Evolutionary conservation across 768 basidiomycete genomes (phyloP).

Genomic region (Auriculariales sp.): DNA sequence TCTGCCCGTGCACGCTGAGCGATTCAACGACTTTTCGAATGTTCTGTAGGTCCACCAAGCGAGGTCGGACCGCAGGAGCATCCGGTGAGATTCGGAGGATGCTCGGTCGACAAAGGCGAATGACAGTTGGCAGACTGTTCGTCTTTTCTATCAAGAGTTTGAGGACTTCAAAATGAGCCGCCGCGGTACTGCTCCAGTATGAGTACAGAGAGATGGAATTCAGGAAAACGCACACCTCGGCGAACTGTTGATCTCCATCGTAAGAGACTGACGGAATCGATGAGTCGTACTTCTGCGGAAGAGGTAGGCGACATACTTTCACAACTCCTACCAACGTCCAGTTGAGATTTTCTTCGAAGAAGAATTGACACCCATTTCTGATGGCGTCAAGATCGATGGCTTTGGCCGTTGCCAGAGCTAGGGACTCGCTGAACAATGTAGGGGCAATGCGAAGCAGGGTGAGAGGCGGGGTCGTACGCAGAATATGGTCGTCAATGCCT

Average conservation of each 20-base stretch:
- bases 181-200: constrained; percentile 27
- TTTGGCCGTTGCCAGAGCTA: constrained; percentile 27
- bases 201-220: neutral
- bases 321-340: constrained; percentile 74
- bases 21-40: too few relatives aligned
- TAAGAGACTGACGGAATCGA: constrained; percentile 19
- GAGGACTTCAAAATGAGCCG: constrained; percentile 45
- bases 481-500: constrained; percentile 70
- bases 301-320: constrained; percentile 17
- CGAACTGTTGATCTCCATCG: constrained; percentile 43
- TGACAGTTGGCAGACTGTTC: constrained; percentile 51
- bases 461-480: constrained; percentile 55
- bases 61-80: constrained; percentile 22
- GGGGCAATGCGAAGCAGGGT: constrained; percentile 52
- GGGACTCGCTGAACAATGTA: constrained; percentile 50
- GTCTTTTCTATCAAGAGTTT: constrained; percentile 50
- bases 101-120: constrained; percentile 43
- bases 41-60: too few relatives aligned
- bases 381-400: constrained; percentile 56
- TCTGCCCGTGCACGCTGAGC: too few relatives aligned
- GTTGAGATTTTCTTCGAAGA: constrained; percentile 53
- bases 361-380: constrained; percentile 65
- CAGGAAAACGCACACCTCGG: constrained; percentile 26
- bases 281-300: neutral
- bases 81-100: constrained; percentile 32